phyloP scores from a whole-genome alignment of 176 grass and related monocot species.

The Guadua angustifolia region DNA sequence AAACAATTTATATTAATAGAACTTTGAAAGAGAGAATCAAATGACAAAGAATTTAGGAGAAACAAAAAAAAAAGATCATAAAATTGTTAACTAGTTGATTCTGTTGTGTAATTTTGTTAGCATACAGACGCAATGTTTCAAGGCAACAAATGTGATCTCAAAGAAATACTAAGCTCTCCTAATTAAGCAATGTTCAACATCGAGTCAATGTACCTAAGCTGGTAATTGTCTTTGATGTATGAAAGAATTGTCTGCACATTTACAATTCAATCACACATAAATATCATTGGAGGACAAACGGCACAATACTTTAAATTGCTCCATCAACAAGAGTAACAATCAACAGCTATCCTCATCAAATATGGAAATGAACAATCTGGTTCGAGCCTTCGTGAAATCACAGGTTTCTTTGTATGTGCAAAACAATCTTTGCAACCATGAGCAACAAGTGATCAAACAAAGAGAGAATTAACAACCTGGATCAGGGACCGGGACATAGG shows the following conservation, averaged over 20 bases:
- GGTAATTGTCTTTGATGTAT: background rate
- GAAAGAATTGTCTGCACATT: slow-evolving; percentile 9
- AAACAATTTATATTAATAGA: background rate
- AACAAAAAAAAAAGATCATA: background rate
- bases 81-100: background rate
- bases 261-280: background rate
- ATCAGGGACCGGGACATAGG: slow-evolving; percentile 33
- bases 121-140: background rate
- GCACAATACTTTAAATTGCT: background rate
- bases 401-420: background rate
- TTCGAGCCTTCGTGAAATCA: background rate
- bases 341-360: background rate
- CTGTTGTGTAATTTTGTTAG: background rate
- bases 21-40: slow-evolving; percentile 3
- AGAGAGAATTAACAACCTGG: slow-evolving; percentile 33
- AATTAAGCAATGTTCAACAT: background rate
- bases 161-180: background rate
- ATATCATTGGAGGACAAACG: background rate
- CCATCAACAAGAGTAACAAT: background rate
- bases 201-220: background rate
- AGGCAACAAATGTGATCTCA: background rate
- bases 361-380: background rate
- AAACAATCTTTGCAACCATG: background rate
- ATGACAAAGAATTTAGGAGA: background rate
- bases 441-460: background rate